phyloP scores from a whole-genome alignment of 208 protist genomes.

The Zelonia costaricensis region DNA sequence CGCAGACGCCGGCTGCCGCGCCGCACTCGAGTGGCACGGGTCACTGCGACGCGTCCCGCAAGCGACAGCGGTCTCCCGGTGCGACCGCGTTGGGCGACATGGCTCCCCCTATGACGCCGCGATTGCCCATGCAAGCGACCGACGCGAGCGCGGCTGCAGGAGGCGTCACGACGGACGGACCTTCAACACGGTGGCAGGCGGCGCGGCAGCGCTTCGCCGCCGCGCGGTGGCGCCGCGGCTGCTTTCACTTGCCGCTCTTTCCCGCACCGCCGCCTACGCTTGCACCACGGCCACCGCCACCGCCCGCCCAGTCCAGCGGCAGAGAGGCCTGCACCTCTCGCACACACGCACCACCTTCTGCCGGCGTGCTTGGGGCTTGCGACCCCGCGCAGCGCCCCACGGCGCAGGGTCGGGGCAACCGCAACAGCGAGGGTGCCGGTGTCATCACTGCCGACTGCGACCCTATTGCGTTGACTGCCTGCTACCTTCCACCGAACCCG shows the following conservation, averaged over 20 bases:
- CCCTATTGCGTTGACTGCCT: not conserved
- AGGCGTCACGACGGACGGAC: too few relatives aligned
- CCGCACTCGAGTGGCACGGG: too few relatives aligned
- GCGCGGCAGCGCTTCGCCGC: constrained; percentile 9
- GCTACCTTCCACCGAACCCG: constrained; percentile 12
- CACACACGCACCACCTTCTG: too few relatives aligned
- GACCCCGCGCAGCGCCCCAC: too few relatives aligned
- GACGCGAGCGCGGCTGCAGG: not conserved
- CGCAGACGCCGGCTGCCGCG: too few relatives aligned
- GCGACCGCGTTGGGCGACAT: too few relatives aligned
- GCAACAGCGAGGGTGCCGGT: not conserved
- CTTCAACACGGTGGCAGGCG: not conserved
- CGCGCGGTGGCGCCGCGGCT: constrained; percentile 29
- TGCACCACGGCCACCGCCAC: not conserved
- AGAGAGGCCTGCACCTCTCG: not conserved
- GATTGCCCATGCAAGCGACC: too few relatives aligned
- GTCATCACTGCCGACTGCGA: not conserved
- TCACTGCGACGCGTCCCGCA: too few relatives aligned
- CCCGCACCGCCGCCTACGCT: not conserved
- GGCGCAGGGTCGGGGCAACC: too few relatives aligned
- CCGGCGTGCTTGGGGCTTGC: too few relatives aligned
- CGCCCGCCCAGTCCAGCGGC: not conserved
- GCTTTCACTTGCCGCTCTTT: constrained; percentile 3
- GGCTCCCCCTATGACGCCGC: too few relatives aligned
- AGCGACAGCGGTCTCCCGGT: too few relatives aligned